Base-by-base conservation (phyloP, 2,329 filamentous ascomycete genomes). In the Thermomyces lanuginosus region DNA sequence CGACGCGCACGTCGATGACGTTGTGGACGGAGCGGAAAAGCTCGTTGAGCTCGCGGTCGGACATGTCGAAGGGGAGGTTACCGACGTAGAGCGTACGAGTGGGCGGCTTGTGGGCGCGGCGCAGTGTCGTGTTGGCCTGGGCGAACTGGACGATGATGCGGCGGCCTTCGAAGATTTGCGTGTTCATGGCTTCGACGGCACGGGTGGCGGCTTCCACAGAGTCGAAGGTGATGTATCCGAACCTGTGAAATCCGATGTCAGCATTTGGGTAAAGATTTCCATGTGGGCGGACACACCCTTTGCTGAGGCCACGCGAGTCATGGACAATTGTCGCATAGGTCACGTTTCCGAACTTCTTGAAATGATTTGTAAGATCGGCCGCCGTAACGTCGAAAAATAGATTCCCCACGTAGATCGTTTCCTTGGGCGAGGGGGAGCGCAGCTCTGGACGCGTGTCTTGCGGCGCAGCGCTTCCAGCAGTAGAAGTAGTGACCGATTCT, bases 61-160 rank as follows among this genome's bases (percentile, higher is more conserved):
- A 78, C 59, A 84, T 76, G 55, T 91, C 78, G 46, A 78, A 89
- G 7, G 79, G 73, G 54, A 92, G 71, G 59, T 89, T 89, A 39
- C 82, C 81, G 40, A 92, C 69, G 60, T 77, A 92, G 17, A 92
- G 57, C 1, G 74, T 79, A 44, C 64, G 69, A 27, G 66, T 66
- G 3, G 73, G 72, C 21, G 55, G 40, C 16, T 21, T 6, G 10
- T 3, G 5, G 10, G 2, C 2, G 41, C 59, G 60, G 8, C 24
- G 13, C 4, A 16, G n/a, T 14, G 22, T 4, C 7, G 28, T 24
- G 28, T 35, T 35, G 27, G 35, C 44, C 25, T 42, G 44, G 36
- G 72, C 65, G 45, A 61, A 76, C 42, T 76, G 69, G 26, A 76
- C 67, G 14, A 66, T 55, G 26, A 77, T 50, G 30, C 67, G 64